Conservation (phyloP, 139 green algal genomes). For the Coelastrella sp. region DNA sequence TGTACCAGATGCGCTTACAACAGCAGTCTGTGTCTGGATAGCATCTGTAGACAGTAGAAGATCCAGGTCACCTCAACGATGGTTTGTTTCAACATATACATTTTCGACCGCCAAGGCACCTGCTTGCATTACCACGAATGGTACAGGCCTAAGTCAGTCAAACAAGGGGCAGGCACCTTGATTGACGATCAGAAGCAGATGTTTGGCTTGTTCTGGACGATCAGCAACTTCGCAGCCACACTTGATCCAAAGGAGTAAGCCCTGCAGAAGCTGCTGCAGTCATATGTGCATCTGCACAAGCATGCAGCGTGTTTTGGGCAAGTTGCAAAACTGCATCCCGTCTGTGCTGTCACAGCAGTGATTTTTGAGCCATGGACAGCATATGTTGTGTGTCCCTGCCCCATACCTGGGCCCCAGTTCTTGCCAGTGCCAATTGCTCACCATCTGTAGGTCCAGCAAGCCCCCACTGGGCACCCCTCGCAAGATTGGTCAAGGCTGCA, state of each 20-base stretch:
- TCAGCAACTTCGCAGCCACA: conserved; percentile 87
- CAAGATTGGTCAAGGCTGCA: conserved; percentile 82
- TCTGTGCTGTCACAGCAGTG: background rate
- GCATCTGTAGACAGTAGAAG: background rate
- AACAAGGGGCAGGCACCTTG: conserved; percentile 73
- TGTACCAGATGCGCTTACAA: background rate
- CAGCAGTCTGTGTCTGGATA: background rate
- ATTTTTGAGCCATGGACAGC: background rate
- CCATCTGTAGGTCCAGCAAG: conserved; percentile 64
- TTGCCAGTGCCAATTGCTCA: background rate
- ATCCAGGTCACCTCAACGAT: conserved; percentile 36
- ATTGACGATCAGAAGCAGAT: conserved; percentile 95
- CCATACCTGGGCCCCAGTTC: background rate
- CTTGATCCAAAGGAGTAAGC: conserved; percentile 85
- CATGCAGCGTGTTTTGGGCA: too few relatives aligned
- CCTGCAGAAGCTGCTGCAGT: background rate
- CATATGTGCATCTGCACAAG: background rate
- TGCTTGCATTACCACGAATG: conserved; percentile 95
- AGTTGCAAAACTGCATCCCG: too few relatives aligned
- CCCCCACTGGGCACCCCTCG: conserved; percentile 77
- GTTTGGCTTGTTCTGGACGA: conserved; percentile 95
- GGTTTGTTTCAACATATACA: conserved; percentile 82
- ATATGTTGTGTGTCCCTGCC: background rate
- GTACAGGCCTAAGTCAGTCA: conserved; percentile 81
- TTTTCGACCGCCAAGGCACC: conserved; percentile 83